Conservation (phyloP, 176 grass and related monocot genomes). For the Canna indica region DNA sequence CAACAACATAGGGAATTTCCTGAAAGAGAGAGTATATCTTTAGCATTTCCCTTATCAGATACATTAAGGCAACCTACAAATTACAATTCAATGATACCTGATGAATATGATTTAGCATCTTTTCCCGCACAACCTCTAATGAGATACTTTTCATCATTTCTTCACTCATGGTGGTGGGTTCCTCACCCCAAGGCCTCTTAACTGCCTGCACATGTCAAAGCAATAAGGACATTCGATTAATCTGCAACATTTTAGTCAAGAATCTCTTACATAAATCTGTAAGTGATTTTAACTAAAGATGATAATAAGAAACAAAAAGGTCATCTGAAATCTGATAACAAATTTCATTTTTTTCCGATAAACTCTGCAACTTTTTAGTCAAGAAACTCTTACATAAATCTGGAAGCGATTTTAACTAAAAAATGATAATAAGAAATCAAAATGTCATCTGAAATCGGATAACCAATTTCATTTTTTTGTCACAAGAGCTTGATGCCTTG, state of each 20-base stretch:
- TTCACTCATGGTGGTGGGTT: conserved; percentile 75
- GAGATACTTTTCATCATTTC: conserved; percentile 91
- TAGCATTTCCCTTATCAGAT: conserved; percentile 19
- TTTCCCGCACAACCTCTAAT: conserved; percentile 87
- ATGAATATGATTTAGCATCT: conserved; percentile 91
- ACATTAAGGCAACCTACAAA: conserved; percentile 5
- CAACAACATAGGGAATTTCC: conserved; percentile 97
- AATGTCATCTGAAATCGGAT: neutral
- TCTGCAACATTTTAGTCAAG: neutral
- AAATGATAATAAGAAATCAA: neutral
- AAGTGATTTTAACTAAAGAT: neutral
- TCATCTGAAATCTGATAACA: neutral
- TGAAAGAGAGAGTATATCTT: conserved; percentile 25
- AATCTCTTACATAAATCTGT: neutral
- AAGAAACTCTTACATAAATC: neutral
- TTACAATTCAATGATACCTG: conserved; percentile 42
- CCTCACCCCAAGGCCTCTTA: conserved; percentile 93
- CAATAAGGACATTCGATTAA: neutral
- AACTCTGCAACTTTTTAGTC: neutral
- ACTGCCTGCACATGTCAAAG: conserved; percentile 46
- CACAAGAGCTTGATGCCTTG: neutral
- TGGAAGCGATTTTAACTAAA: neutral
- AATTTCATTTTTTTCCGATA: neutral
- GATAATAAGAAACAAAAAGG: neutral
- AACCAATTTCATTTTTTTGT: neutral